Percentiles rank a stretch among this genome's conserved stretches.
Conservation (phyloP, 805 yeast genomes). For the Lipomyces yamadae region DNA sequence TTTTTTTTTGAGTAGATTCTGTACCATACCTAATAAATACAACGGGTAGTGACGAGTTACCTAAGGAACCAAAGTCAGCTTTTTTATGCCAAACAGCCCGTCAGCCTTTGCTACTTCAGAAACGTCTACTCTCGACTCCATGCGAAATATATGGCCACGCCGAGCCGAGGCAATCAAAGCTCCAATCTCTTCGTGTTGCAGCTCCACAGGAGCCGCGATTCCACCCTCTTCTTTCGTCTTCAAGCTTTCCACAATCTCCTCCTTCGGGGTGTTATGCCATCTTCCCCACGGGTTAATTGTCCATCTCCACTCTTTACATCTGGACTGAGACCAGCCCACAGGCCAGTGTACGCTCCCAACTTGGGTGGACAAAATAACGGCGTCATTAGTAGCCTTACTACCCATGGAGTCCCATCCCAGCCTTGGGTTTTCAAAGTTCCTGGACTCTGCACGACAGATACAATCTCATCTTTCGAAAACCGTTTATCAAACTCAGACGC, state of each 20-base stretch:
- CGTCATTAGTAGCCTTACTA: background rate
- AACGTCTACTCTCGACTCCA: too few relatives aligned
- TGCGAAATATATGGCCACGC: too few relatives aligned
- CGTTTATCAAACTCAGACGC: slow-evolving; percentile 20
- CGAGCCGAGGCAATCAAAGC: too few relatives aligned
- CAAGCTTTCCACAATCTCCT: slow-evolving; percentile 19
- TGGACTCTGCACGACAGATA: slow-evolving; percentile 25
- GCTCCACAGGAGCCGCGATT: background rate
- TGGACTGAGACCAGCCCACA: slow-evolving; percentile 52
- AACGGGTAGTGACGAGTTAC: background rate
- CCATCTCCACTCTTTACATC: slow-evolving; percentile 45
- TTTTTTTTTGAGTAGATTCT: background rate
- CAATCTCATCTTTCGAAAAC: slow-evolving; percentile 17
- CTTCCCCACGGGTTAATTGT: slow-evolving; percentile 53
- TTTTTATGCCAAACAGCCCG: too few relatives aligned
- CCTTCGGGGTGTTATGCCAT: slow-evolving; percentile 41
- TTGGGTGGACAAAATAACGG: slow-evolving; percentile 30
- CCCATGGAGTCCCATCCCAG: background rate
- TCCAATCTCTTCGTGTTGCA: background rate
- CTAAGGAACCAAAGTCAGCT: too few relatives aligned
- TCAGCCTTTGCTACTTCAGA: too few relatives aligned
- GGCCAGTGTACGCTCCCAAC: slow-evolving; percentile 53
- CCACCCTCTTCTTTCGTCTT: slow-evolving; percentile 11
- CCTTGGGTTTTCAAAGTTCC: background rate
- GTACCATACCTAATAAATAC: background rate